phyloP scores from a whole-genome alignment of 345 rosid genomes.

The Aquilaria yunnanensis region DNA sequence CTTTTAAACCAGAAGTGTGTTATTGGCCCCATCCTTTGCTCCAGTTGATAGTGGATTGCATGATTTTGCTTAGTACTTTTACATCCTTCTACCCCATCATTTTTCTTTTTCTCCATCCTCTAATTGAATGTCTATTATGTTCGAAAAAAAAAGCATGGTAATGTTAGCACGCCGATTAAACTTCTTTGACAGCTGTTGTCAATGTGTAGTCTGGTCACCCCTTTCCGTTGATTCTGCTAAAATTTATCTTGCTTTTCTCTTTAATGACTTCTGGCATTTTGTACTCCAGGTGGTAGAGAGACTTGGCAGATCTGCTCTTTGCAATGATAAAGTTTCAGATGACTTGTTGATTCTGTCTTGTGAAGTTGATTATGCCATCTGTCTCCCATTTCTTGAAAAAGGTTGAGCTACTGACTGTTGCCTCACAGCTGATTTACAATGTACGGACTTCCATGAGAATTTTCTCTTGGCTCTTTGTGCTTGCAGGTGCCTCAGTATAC shows the following conservation, averaged over 20 bases:
- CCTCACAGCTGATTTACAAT: not conserved
- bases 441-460: not conserved
- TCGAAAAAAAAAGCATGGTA: no score
- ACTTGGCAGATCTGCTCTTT: conserved; percentile 62
- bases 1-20: no score
- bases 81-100: no score
- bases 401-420: conserved; percentile 30
- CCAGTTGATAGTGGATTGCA: no score
- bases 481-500: conserved; percentile 66
- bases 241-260: not conserved
- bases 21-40: no score
- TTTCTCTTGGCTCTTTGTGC: not conserved
- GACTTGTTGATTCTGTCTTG: conserved; percentile 76
- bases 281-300: conserved; percentile 59
- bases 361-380: conserved; percentile 58
- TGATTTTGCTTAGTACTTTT: not conserved
- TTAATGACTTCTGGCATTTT: conserved; percentile 14
- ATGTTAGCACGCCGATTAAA: no score
- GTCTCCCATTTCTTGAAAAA: conserved; percentile 70
- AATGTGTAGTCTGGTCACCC: no score
- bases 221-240: not conserved
- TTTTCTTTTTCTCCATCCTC: no score
- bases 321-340: conserved; percentile 43
- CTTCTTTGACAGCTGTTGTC: no score
- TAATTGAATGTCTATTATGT: no score